Base-by-base conservation (phyloP, 2,329 filamentous ascomycete species). In the Diplodia corticola region DNA sequence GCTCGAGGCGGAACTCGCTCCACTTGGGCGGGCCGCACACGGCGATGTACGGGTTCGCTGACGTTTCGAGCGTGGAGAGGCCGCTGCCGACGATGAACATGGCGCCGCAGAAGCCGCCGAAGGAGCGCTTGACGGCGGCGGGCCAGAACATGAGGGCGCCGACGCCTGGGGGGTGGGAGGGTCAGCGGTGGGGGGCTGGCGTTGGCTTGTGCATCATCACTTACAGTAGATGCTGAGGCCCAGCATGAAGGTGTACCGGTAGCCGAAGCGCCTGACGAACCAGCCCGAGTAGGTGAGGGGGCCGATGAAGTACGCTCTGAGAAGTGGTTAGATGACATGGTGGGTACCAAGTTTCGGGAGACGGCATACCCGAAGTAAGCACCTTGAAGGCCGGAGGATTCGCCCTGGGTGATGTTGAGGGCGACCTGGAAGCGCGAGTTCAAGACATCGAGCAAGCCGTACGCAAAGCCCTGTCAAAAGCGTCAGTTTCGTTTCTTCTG, bases 101-200 rank as follows among this genome's bases (percentile, higher is more conserved):
- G 61, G 78, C 85, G 40, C 85, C 86, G 71, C 89, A 92, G 79
- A 93, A 93, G 9, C 90, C 91, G 28, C 83, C 86, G 72, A 93
- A 93, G 17, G 87, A 90, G 51, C 84, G 84, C 67, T 92, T 85
- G 10, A 93, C 86, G 7, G 89, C 90, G 1, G 89, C 90, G 0
- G 91, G 91, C 91, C 91, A 95, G 79, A 94, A 93, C 79, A 93
- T 92, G 69, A 94, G 86, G 40, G 90, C 91, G 69, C 85, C 83
- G 71, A 88, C 84, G 28, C 57, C 57, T 61, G 44, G n/a, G n/a
- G 44, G n/a, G n/a, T n/a, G 13, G n/a, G 33, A 9, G 33, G 3
- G n/a, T 61, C 15, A 49, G 40, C 10, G 6, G 40, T 22, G 24
- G 5, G 17, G 5, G 10, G 20, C 3, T 33, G n/a, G n/a, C 1